Base-by-base conservation (phyloP, 2,329 filamentous ascomycete genomes). In the Colletotrichum theobromicola region DNA sequence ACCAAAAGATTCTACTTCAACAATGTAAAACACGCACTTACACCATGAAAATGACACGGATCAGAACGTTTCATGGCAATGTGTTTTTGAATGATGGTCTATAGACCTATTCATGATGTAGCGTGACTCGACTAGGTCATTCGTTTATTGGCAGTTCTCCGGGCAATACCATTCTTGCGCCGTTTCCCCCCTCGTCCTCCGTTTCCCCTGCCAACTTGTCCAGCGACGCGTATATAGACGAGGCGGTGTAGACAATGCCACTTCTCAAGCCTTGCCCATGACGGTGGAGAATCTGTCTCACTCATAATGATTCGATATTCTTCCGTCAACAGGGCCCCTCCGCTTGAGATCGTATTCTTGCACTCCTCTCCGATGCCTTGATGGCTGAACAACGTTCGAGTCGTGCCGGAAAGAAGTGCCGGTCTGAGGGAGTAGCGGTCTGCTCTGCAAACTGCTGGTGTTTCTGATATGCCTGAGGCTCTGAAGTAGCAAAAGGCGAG, bases 71-170 rank as follows among this genome's bases (percentile, higher is more conserved):
- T 35, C 34, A 35, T 35, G 15, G 34, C n/a, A n/a, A n/a, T n/a
- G n/a, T n/a, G n/a, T n/a, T n/a, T n/a, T n/a, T n/a, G n/a, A n/a
- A n/a, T n/a, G n/a, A n/a, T n/a, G n/a, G n/a, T n/a, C n/a, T n/a
- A n/a, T n/a, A n/a, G n/a, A n/a, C n/a, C n/a, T n/a, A n/a, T n/a
- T n/a, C n/a, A n/a, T n/a, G n/a, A n/a, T n/a, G n/a, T n/a, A n/a
- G n/a, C n/a, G n/a, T n/a, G n/a, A 6, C 18, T 16, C 35, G 7
- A 37, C 7, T 46, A n/a, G 18, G 1, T 12, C 18, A 46, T 12
- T n/a, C 18, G 9, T 15, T 5, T 4, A 10, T 46, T 46, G 0
- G 12, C 2, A 18, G 2, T 3, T n/a, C 18, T 46, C 0, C 18
- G 9, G n/a, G 2, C 1, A 9, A 4, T 46, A 9, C 18, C 37